Conservation (phyloP, 2,329 filamentous ascomycete genomes). For the Myriosclerotinia scirpicola region DNA sequence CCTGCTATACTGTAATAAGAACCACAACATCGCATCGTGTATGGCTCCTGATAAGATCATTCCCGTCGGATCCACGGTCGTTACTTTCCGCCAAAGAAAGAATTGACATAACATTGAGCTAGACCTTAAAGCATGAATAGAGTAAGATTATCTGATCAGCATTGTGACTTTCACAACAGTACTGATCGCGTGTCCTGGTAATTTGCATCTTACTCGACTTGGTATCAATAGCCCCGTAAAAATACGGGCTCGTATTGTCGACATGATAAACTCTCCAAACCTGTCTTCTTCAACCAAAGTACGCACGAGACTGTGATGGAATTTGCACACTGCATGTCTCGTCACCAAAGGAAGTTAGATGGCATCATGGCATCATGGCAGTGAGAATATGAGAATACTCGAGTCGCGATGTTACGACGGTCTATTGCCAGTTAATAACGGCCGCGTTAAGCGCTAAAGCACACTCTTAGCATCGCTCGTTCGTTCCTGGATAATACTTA, state of each 20-base stretch:
- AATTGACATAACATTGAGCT: neutral
- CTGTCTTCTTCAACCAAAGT: neutral
- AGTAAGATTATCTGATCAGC: neutral
- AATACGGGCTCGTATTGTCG: neutral
- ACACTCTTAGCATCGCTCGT: neutral
- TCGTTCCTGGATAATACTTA: neutral
- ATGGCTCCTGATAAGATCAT: neutral
- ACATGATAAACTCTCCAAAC: neutral
- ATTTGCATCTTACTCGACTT: neutral
- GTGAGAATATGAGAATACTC: neutral
- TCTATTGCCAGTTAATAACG: conserved; percentile 5
- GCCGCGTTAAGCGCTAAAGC: neutral
- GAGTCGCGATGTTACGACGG: neutral
- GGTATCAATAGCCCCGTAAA: neutral
- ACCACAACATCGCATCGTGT: neutral
- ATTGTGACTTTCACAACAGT: neutral
- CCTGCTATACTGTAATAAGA: neutral
- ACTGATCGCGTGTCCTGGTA: neutral
- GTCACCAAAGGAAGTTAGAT: neutral
- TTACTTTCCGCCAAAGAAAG: neutral
- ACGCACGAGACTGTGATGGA: neutral
- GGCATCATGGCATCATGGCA: no score
- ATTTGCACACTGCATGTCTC: neutral
- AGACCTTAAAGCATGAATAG: neutral
- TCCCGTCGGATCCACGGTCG: neutral